A percentile compares a stretch with the other conserved stretches of the same genome.
These are phyloP conservation scores for Neocatenulostroma microsporum DNA, from an alignment of 2,329 filamentous ascomycete species.

Conservation along the genomic window DNA sequence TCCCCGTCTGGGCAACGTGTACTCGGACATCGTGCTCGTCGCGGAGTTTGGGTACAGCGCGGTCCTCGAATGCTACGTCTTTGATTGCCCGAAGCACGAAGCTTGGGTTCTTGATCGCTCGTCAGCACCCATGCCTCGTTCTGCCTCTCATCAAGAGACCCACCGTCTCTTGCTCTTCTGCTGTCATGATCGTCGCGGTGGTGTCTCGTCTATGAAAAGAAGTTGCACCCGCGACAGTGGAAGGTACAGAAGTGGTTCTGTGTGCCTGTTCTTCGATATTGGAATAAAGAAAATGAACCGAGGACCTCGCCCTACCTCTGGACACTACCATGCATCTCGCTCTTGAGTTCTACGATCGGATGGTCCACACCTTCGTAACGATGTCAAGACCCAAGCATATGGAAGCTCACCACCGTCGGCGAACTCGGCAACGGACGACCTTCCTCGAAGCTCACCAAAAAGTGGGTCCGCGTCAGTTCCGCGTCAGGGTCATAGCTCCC, in stretches of 20 bases:
- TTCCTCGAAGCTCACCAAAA: no score
- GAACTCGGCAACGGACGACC: no score
- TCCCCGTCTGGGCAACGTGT: constrained; percentile 72
- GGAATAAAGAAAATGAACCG: not conserved
- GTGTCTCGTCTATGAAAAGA: no score
- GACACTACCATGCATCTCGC: no score
- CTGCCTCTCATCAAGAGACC: not conserved
- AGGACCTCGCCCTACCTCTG: no score
- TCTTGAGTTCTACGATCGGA: no score
- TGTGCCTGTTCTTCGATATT: no score
- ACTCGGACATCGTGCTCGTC: constrained; percentile 65
- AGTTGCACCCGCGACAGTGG: no score
- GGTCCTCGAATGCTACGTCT: constrained; percentile 64
- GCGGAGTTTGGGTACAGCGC: constrained; percentile 60
- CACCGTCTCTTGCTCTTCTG: constrained; percentile 1
- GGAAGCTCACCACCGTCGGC: no score
- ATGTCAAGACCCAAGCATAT: no score
- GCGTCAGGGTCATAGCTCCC: no score
- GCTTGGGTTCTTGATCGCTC: constrained; percentile 58
- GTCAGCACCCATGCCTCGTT: not conserved
- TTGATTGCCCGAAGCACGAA: constrained; percentile 69
- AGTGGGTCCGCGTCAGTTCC: no score
- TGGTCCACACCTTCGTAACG: not conserved
- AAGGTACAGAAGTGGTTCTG: not conserved
- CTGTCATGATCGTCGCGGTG: not conserved